Conservation (phyloP, 352 stramenopile genomes). For the Phytopythium cucurbitacearum region DNA sequence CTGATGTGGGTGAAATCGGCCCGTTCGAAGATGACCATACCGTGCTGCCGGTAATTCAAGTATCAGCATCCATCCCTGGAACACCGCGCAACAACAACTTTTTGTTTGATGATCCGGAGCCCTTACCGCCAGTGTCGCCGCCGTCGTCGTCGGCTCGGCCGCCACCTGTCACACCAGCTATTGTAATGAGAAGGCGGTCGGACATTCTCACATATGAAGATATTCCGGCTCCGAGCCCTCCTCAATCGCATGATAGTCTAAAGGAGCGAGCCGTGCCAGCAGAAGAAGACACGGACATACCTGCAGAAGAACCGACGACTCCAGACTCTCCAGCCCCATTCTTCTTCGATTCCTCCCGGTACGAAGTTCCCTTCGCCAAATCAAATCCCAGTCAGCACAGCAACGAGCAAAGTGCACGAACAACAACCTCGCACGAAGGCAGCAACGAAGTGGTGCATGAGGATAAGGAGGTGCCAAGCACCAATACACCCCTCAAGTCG, state of each 20-base stretch:
- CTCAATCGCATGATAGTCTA: too few relatives aligned
- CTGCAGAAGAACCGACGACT: conserved; percentile 3
- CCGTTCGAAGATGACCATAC: too few relatives aligned
- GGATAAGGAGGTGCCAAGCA: neutral
- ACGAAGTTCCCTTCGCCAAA: too few relatives aligned
- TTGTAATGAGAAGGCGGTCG: too few relatives aligned
- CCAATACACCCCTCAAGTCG: conserved; percentile 10
- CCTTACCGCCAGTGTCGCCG: conserved; percentile 5
- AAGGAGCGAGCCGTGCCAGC: neutral
- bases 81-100: conserved; percentile 15
- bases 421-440: neutral
- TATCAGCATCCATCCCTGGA: neutral
- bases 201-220: too few relatives aligned
- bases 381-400: too few relatives aligned
- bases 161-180: neutral
- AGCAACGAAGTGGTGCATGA: neutral
- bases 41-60: too few relatives aligned
- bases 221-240: too few relatives aligned
- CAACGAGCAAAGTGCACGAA: too few relatives aligned
- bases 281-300: conserved; percentile 1
- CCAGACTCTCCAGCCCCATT: neutral
- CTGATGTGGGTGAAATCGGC: too few relatives aligned
- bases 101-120: conserved; percentile 20
- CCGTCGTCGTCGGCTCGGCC: conserved; percentile 5
- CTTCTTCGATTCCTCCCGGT: too few relatives aligned